Evolutionary conservation across 352 stramenopile genomes (phyloP).

Genomic region (Plasmopara halstedii): DNA sequence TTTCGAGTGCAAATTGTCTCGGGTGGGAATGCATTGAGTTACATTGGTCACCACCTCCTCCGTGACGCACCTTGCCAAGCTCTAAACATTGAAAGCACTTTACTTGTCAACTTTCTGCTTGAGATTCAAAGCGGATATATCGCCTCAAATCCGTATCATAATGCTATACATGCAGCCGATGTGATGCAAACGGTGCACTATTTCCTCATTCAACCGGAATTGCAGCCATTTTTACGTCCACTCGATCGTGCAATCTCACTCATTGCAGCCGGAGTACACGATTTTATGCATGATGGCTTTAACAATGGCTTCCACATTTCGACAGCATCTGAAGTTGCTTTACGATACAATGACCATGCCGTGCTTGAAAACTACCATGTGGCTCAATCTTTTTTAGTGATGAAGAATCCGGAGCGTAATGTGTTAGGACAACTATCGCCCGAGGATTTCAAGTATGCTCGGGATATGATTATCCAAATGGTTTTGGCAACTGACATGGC

Average conservation of each 20-base stretch:
- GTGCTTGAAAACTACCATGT: conserved; percentile 88
- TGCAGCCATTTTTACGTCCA: conserved; percentile 66
- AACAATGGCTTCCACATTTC: conserved; percentile 89
- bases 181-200: conserved; percentile 87
- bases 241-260: conserved; percentile 68
- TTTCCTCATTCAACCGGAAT: conserved; percentile 69
- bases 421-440: conserved; percentile 63
- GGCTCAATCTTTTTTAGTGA: conserved; percentile 83
- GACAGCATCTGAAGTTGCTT: conserved; percentile 75
- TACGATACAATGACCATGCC: conserved; percentile 86
- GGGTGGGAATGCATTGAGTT: conserved; percentile 58
- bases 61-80: conserved; percentile 49
- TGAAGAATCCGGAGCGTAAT: conserved; percentile 84
- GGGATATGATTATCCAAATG: conserved; percentile 88
- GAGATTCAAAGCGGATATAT: conserved; percentile 83
- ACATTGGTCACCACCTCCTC: conserved; percentile 73
- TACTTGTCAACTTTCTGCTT: conserved; percentile 67
- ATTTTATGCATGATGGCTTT: conserved; percentile 87
- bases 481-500: conserved; percentile 88
- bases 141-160: conserved; percentile 84
- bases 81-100: conserved; percentile 49
- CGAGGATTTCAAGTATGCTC: conserved; percentile 81
- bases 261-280: conserved; percentile 77
- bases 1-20: conserved; percentile 68
- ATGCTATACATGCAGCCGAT: conserved; percentile 83